These are phyloP conservation scores for Jamesozyma jinghongensis DNA, from an alignment of 805 yeast species.

Conservation along the genomic window DNA sequence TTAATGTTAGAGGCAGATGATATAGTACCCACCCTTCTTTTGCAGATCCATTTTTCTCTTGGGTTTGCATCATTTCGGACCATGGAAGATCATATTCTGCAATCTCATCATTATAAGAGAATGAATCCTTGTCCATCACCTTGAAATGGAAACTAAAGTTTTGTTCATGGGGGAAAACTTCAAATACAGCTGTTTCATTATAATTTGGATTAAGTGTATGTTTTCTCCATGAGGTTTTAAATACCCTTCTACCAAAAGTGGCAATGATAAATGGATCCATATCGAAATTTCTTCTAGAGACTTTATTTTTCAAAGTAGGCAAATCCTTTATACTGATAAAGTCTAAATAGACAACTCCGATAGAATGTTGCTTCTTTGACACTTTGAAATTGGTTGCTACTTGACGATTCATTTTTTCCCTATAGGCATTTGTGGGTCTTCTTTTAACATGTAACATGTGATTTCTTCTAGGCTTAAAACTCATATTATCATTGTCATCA, in stretches of 20 bases:
- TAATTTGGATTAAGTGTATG: constrained; percentile 78
- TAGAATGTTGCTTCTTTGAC: constrained; percentile 25
- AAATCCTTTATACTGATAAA: constrained; percentile 63
- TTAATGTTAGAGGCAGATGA: constrained; percentile 32
- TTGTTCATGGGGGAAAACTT: constrained; percentile 56
- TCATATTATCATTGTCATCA: constrained; percentile 1
- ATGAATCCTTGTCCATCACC: constrained; percentile 74
- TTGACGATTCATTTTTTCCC: constrained; percentile 5
- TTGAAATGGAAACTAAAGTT: constrained; percentile 59
- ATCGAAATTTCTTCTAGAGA: constrained; percentile 65
- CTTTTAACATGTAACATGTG: constrained; percentile 5
- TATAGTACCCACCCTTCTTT: constrained; percentile 18
- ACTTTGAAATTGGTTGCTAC: constrained; percentile 18
- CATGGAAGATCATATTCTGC: constrained; percentile 57
- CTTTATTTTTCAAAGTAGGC: constrained; percentile 60
- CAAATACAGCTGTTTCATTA: constrained; percentile 73
- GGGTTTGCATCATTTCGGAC: constrained; percentile 33
- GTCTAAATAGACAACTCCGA: constrained; percentile 73
- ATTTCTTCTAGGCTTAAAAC: constrained; percentile 3
- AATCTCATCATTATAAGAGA: constrained; percentile 76
- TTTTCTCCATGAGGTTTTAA: constrained; percentile 72
- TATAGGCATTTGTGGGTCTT: constrained; percentile 6
- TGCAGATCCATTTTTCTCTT: constrained; percentile 16
- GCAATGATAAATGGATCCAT: constrained; percentile 96
- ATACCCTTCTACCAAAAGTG: constrained; percentile 81